Evolutionary conservation across 495 filamentous ascomycete species (phyloP).

Genomic region (Xylaria bambusicola): DNA sequence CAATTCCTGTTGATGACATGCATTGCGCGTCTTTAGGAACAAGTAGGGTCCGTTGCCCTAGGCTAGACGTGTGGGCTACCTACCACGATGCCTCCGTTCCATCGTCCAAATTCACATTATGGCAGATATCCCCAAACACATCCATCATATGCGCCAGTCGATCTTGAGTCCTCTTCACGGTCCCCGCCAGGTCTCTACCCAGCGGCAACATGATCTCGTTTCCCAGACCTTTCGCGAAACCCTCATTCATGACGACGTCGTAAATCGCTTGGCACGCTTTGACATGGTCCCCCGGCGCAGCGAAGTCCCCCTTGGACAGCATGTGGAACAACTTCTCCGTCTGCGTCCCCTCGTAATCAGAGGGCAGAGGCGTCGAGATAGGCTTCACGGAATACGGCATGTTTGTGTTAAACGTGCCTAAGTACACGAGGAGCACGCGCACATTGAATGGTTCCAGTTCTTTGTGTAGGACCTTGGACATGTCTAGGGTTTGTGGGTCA

Average conservation of each 20-base stretch:
- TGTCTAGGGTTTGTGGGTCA: background rate
- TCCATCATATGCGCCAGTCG: constrained; percentile 36
- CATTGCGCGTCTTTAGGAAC: too few relatives aligned
- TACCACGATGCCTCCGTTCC: constrained; percentile 8
- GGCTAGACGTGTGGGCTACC: background rate
- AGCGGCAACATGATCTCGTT: constrained; percentile 43
- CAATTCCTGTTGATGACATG: too few relatives aligned
- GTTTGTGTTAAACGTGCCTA: constrained; percentile 50
- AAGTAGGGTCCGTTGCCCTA: too few relatives aligned
- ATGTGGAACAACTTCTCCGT: constrained; percentile 30
- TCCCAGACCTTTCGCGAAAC: constrained; percentile 38
- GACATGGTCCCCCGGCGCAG: constrained; percentile 36
- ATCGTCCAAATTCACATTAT: constrained; percentile 26
- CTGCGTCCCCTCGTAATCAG: constrained; percentile 39
- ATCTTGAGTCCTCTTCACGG: constrained; percentile 34
- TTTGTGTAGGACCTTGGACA: constrained; percentile 41
- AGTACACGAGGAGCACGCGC: constrained; percentile 33
- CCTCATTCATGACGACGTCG: constrained; percentile 42
- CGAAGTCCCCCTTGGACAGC: constrained; percentile 33
- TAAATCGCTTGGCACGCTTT: constrained; percentile 38
- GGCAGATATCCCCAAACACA: constrained; percentile 35
- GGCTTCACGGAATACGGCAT: constrained; percentile 33
- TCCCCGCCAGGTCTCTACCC: constrained; percentile 41
- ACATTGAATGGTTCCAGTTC: constrained; percentile 48
- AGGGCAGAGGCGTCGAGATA: constrained; percentile 24